Evolutionary conservation across 345 rosid genomes (phyloP).

Genomic region (Nephelium lappaceum): DNA sequence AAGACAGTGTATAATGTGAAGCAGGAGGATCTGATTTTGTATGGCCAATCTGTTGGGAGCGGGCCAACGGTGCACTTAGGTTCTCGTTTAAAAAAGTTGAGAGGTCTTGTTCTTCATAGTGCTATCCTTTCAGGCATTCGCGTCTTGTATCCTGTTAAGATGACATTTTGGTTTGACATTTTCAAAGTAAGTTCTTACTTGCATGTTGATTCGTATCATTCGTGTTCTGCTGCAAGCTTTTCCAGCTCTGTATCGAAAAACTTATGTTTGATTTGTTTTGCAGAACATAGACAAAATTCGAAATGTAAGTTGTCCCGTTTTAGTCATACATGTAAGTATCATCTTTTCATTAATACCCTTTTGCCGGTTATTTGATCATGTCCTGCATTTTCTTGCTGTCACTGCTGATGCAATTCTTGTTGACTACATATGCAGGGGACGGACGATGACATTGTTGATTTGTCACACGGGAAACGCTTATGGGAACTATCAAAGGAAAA

Average conservation of each 20-base stretch:
- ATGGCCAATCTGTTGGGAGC: slow-evolving; percentile 98
- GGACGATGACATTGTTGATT: slow-evolving; percentile 82
- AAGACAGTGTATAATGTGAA: slow-evolving; percentile 66
- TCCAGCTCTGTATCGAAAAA: not conserved
- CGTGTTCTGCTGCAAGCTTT: slow-evolving; percentile 5
- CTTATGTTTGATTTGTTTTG: slow-evolving; percentile 10
- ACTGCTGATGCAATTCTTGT: not conserved
- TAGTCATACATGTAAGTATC: slow-evolving; percentile 92
- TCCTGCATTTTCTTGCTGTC: not conserved
- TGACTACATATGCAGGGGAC: slow-evolving; percentile 72
- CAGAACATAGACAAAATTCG: slow-evolving; percentile 99
- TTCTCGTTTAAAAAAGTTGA: slow-evolving; percentile 59
- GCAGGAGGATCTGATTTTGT: slow-evolving; percentile 83
- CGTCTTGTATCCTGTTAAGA: slow-evolving; percentile 86
- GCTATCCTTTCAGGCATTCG: slow-evolving; percentile 97
- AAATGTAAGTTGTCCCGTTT: slow-evolving; percentile 80
- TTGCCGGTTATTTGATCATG: too few relatives aligned
- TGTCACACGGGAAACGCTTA: slow-evolving; percentile 83
- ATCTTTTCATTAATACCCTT: too few relatives aligned
- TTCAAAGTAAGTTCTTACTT: slow-evolving; percentile 57
- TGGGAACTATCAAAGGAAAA: slow-evolving; percentile 95
- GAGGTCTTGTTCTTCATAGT: slow-evolving; percentile 95
- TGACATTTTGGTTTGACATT: slow-evolving; percentile 96
- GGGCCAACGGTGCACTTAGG: slow-evolving; percentile 94
- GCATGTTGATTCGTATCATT: not conserved